A percentile compares a stretch with the other conserved stretches of the same genome.
Conservation (phyloP, 2,329 filamentous ascomycete species). For the Trichoderma sp. region DNA sequence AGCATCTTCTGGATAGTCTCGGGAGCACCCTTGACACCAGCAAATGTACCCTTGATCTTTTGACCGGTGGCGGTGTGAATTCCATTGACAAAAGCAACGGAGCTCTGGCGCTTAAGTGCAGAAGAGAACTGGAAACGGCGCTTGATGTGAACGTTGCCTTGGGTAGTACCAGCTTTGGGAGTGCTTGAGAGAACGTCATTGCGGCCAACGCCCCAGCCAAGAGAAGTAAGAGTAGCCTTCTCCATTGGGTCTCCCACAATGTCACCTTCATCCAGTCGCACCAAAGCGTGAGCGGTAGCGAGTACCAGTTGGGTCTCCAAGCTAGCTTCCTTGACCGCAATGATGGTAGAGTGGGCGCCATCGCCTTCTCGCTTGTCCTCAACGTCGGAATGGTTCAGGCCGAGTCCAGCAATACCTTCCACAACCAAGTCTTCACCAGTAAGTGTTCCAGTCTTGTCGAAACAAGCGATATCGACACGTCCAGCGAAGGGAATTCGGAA, state of each 20-base stretch:
- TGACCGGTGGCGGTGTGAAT: constrained; percentile 69
- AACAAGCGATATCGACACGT: constrained; percentile 93
- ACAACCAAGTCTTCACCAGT: constrained; percentile 97
- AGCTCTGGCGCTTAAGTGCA: constrained; percentile 91
- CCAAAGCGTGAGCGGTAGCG: constrained; percentile 90
- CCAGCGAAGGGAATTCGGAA: constrained; percentile 97
- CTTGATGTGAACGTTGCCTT: constrained; percentile 86
- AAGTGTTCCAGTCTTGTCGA: constrained; percentile 96
- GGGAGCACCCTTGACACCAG: constrained; percentile 92
- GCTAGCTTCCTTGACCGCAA: constrained; percentile 64
- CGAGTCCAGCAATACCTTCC: constrained; percentile 89
- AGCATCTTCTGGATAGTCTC: constrained; percentile 97
- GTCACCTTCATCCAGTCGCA: constrained; percentile 94
- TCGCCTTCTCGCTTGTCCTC: constrained; percentile 66
- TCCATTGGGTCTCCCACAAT: constrained; percentile 99
- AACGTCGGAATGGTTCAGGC: constrained; percentile 65
- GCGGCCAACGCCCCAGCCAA: constrained; percentile 89
- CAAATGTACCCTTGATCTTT: constrained; percentile 82
- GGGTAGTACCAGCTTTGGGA: constrained; percentile 35
- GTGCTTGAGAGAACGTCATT: constrained; percentile 78
- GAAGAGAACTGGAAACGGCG: constrained; percentile 98
- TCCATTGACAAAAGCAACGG: constrained; percentile 77
- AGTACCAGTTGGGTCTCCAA: constrained; percentile 88
- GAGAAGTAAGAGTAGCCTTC: constrained; percentile 84
- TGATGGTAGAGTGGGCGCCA: constrained; percentile 79